Evolutionary conservation across 2,329 filamentous ascomycete species (phyloP).

Genomic region (Colletotrichum echinochloae): DNA sequence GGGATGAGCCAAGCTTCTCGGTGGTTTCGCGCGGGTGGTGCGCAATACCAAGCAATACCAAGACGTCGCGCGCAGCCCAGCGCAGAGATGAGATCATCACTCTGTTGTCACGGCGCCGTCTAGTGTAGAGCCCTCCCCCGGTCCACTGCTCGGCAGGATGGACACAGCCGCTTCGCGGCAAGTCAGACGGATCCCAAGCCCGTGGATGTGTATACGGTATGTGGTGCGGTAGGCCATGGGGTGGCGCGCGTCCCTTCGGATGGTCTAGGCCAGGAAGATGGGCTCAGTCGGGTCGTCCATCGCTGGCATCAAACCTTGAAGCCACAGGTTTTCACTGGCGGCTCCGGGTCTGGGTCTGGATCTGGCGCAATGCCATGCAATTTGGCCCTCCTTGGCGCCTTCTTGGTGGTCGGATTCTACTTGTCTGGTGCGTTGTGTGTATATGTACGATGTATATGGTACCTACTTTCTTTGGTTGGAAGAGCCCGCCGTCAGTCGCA

Average conservation of each 20-base stretch:
- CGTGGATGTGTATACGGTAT: no score
- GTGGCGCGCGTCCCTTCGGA: not conserved
- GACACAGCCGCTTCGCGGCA: not conserved
- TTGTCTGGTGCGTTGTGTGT: not conserved
- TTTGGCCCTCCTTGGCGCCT: constrained; percentile 22
- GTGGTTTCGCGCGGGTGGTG: constrained; percentile 27
- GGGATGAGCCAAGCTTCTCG: constrained; percentile 34
- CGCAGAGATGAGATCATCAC: constrained; percentile 1
- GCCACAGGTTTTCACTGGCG: not conserved
- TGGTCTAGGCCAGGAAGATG: not conserved
- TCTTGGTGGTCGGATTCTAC: constrained; percentile 17
- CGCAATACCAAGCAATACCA: constrained; percentile 2
- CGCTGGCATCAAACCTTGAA: not conserved
- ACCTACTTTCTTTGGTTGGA: no score
- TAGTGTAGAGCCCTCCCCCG: not conserved
- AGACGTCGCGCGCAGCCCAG: not conserved
- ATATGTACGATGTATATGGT: no score
- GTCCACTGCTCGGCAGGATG: not conserved
- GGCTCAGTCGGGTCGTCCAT: not conserved
- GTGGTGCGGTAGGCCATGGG: not conserved
- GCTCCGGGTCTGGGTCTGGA: not conserved
- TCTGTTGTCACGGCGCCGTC: not conserved
- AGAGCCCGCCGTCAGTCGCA: not conserved
- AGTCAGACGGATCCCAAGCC: not conserved
- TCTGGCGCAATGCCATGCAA: not conserved